Percentiles rank a stretch among this genome's conserved stretches.
These are phyloP conservation scores for Colletotrichum sansevieriae DNA, from an alignment of 2,329 filamentous ascomycete genomes.

Conservation along the genomic window DNA sequence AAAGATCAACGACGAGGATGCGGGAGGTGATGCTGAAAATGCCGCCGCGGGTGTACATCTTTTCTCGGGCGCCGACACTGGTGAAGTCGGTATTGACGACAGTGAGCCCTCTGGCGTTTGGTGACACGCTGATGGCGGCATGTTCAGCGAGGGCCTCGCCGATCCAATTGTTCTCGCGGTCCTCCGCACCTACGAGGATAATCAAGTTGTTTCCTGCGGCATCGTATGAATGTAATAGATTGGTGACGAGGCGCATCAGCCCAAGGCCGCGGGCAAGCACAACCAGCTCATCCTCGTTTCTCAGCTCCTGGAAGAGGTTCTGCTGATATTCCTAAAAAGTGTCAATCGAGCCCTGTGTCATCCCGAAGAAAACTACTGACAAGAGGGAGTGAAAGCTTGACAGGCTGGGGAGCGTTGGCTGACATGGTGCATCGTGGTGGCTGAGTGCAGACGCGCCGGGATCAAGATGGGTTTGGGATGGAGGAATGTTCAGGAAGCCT, in stretches of 20 bases:
- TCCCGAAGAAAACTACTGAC: slow-evolving; percentile 55
- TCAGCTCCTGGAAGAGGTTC: slow-evolving; percentile 90
- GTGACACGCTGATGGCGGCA: slow-evolving; percentile 87
- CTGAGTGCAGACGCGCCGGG: background rate
- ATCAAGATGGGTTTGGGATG: slow-evolving; percentile 4
- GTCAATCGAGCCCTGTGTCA: background rate
- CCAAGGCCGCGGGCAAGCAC: slow-evolving; percentile 92
- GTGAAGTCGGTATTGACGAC: slow-evolving; percentile 96
- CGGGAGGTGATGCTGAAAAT: slow-evolving; percentile 97
- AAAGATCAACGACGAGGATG: slow-evolving; percentile 92
- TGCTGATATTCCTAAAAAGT: slow-evolving; percentile 84
- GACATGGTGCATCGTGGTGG: slow-evolving; percentile 44
- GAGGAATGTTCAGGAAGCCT: slow-evolving; percentile 7
- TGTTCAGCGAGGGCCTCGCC: slow-evolving; percentile 96
- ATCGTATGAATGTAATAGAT: slow-evolving; percentile 96
- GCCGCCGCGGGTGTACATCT: slow-evolving; percentile 89
- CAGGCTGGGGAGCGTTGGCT: slow-evolving; percentile 71
- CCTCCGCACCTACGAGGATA: slow-evolving; percentile 88
- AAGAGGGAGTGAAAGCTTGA: slow-evolving; percentile 85
- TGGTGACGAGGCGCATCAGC: slow-evolving; percentile 92
- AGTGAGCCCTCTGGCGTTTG: slow-evolving; percentile 85
- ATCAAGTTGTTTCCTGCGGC: slow-evolving; percentile 94
- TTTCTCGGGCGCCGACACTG: slow-evolving; percentile 87
- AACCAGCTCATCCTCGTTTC: slow-evolving; percentile 92
- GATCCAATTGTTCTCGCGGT: slow-evolving; percentile 96